Evolutionary conservation across 495 filamentous ascomycete genomes (phyloP), one percentile per base, ranked within the genome.

Genomic region (Penicillium psychrofluorescens): DNA sequence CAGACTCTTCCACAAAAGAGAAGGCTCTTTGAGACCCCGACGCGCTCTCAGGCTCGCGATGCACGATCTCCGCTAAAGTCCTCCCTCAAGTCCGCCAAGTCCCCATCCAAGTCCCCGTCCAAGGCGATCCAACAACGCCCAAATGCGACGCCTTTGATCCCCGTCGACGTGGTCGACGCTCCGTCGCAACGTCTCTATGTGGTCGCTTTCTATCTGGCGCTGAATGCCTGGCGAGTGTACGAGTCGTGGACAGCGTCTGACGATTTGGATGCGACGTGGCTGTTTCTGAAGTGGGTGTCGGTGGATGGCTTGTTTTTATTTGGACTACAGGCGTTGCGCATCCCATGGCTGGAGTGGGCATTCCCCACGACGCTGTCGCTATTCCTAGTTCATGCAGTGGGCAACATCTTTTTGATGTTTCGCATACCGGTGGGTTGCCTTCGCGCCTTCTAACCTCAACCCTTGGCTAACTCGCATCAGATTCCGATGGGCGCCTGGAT

Each of bases 291-390:
- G 77, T 98, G 92, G 92, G 73, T 85, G 43, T 72, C 76, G 28
- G 74, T 97, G 13, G 92, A 97, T 65, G 78, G 79, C 13, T 59
- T 84, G 28, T 95, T 90, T 63, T 74, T 95, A 43, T 96, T 90
- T 58, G 83, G 84, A 5, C 58, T 96, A 14, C 91, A 94, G 29
- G 77, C 79, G 35, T 56, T 97, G 47, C 79, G 84, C 57, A 95
- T 98, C 71, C 92, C 92, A 44, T 96, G 92, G 92, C 74, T 98
- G 33, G 86, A 96, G 72, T 87, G 90, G 74, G 84, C 83, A 2
- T 80, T 85, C 44, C 70, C 79, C 11, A 84, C 83, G 1, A 83
- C 84, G 10, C 67, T 81, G 27, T 62, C 70, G 1, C 56, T 85
- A 11, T 90, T 88, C 55, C 52, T 86, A 8, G 38, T 74, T 2